These are phyloP conservation scores for Aquilaria yunnanensis DNA, from an alignment of 345 rosid genomes.

Conservation along the genomic window DNA sequence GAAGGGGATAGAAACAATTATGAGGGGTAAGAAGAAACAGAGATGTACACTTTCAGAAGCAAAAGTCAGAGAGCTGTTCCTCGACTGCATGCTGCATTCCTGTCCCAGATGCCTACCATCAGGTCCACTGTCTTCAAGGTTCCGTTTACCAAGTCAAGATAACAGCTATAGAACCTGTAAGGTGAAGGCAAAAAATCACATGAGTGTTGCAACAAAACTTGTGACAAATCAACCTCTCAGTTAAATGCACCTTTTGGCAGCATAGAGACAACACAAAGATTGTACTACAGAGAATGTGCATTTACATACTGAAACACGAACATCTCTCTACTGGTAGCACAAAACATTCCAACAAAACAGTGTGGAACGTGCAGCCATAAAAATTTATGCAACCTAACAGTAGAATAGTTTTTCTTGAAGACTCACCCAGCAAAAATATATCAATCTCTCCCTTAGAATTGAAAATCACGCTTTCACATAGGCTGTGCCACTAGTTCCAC, in stretches of 20 bases:
- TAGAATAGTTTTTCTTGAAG: slow-evolving; percentile 3
- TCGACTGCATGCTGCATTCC: slow-evolving; percentile 8
- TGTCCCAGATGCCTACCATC: slow-evolving; percentile 4
- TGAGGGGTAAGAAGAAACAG: neutral
- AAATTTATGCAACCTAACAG: slow-evolving; percentile 12
- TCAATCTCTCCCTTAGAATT: slow-evolving; percentile 3
- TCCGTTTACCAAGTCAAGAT: neutral
- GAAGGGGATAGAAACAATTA: neutral
- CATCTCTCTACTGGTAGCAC: neutral
- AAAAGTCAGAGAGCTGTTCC: slow-evolving; percentile 18
- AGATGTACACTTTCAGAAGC: slow-evolving; percentile 30
- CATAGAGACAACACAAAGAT: too few species aligned
- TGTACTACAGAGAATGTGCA: too few species aligned
- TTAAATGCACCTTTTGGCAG: too few species aligned
- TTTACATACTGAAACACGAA: neutral
- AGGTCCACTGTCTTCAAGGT: slow-evolving; percentile 7
- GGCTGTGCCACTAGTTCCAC: slow-evolving; percentile 44
- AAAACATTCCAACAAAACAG: too few species aligned
- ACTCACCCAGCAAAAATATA: slow-evolving; percentile 26
- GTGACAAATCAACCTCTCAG: too few species aligned
- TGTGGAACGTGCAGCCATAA: too few species aligned
- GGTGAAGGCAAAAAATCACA: slow-evolving; percentile 12
- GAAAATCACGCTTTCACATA: slow-evolving; percentile 44
- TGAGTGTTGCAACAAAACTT: too few species aligned
- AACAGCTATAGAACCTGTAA: slow-evolving; percentile 19